A percentile compares a stretch with the other conserved stretches of the same genome.
These are phyloP conservation scores for Phytophthora sp. DNA, from an alignment of 352 stramenopile species.

Conservation along the genomic window DNA sequence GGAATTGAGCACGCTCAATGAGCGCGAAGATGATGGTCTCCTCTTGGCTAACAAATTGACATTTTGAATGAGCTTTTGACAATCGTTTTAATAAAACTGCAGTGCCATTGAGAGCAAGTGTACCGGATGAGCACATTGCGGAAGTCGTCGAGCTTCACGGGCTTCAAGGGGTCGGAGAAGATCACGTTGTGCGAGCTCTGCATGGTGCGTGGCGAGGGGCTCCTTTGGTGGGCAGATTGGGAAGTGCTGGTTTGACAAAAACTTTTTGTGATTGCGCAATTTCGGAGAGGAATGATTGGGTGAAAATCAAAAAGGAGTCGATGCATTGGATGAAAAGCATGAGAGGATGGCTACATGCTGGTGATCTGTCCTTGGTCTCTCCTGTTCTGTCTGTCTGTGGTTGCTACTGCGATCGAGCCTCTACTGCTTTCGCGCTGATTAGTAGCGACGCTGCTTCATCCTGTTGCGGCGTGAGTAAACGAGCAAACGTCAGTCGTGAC, in stretches of 20 bases:
- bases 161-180: conserved; percentile 69
- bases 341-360: conserved; percentile 1
- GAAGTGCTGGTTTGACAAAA: background rate
- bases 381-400: background rate
- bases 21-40: conserved; percentile 99
- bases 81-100: no score
- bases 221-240: conserved; percentile 2
- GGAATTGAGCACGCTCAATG: conserved; percentile 98
- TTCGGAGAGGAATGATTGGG: conserved; percentile 13
- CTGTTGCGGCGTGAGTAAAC: conserved; percentile 31
- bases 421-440: conserved; percentile 18
- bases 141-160: conserved; percentile 87
- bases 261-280: background rate
- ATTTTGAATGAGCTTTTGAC: no score
- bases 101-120: no score
- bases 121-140: conserved; percentile 89
- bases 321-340: conserved; percentile 5
- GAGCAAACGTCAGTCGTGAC: conserved; percentile 12
- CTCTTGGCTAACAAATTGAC: conserved; percentile 82
- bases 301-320: conserved; percentile 14
- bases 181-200: conserved; percentile 71
- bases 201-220: conserved; percentile 21
- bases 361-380: background rate
- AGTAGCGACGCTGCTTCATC: conserved; percentile 79
- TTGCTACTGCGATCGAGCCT: background rate